Conservation (phyloP, 345 rosid genomes). For the Triadica sebifera region DNA sequence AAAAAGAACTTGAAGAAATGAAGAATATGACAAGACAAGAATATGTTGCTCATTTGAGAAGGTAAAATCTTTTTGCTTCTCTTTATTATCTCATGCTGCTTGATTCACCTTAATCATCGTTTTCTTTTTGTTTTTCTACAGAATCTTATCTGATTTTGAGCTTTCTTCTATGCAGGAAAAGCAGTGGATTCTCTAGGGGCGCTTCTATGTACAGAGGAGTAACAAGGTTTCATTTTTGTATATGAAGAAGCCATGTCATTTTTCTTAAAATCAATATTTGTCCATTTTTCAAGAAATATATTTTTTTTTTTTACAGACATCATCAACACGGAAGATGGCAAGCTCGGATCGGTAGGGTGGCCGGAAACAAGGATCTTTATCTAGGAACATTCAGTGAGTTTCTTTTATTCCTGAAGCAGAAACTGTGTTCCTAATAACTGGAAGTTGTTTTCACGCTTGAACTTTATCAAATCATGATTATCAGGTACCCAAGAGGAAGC, state of each 20-base stretch:
- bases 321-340: slow-evolving; percentile 99
- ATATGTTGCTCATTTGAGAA: slow-evolving; percentile 87
- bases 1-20: slow-evolving; percentile 78
- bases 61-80: slow-evolving; percentile 34
- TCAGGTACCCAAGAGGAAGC: slow-evolving; percentile 98
- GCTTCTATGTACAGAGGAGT: slow-evolving; percentile 99
- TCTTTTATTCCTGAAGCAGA: too few species aligned
- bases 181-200: slow-evolving; percentile 99
- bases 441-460: too few species aligned
- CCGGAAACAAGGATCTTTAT: slow-evolving; percentile 97
- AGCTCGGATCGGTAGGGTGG: slow-evolving; percentile 97
- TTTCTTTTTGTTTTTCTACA: not conserved
- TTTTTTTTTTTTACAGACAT: slow-evolving; percentile 47
- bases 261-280: not conserved
- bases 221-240: slow-evolving; percentile 56
- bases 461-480: not conserved
- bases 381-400: slow-evolving; percentile 89
- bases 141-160: not conserved
- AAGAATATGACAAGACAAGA: slow-evolving; percentile 86
- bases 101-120: not conserved
- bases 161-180: slow-evolving; percentile 54
- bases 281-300: slow-evolving; percentile 18
- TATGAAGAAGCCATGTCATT: not conserved
- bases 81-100: not conserved
- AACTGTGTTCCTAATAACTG: too few species aligned